Conservation (phyloP, 208 protist species). For the Kentomonas sorsogonicus region DNA sequence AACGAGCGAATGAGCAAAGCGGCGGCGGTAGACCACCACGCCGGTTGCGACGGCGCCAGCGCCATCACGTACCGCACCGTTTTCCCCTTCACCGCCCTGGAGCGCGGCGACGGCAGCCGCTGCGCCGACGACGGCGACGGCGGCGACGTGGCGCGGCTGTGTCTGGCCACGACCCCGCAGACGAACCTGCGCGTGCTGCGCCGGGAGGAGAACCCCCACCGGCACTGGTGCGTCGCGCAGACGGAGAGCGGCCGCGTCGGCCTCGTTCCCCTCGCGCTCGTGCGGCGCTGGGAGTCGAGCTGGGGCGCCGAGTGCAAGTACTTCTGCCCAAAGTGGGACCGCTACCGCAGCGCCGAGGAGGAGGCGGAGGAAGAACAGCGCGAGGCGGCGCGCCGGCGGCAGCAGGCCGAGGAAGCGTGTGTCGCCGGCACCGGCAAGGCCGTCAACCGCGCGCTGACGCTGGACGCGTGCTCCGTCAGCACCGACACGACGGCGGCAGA, state of each 20-base stretch:
- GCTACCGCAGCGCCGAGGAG: neutral
- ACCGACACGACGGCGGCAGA: no score
- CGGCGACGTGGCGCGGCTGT: constrained; percentile 12
- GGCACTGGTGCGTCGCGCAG: constrained; percentile 44
- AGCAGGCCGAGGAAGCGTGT: neutral
- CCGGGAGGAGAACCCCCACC: constrained; percentile 14
- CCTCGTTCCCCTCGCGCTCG: constrained; percentile 17
- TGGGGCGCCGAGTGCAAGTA: neutral
- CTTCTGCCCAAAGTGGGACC: neutral
- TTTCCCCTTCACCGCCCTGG: neutral
- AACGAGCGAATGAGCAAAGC: no score
- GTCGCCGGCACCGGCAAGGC: no score
- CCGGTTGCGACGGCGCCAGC: no score
- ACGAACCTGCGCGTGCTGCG: constrained; percentile 31
- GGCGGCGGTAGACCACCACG: no score
- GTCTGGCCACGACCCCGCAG: constrained; percentile 17
- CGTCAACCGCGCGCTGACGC: no score
- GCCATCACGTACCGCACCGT: no score
- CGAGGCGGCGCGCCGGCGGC: neutral
- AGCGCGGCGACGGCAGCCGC: neutral
- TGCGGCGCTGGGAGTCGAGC: neutral
- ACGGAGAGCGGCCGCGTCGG: constrained; percentile 27
- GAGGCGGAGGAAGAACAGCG: constrained; percentile 3
- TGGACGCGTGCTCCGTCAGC: no score
- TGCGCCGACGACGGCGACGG: neutral